Evolutionary conservation across 306 rosid species (phyloP).

Genomic region (Malus asiatica): DNA sequence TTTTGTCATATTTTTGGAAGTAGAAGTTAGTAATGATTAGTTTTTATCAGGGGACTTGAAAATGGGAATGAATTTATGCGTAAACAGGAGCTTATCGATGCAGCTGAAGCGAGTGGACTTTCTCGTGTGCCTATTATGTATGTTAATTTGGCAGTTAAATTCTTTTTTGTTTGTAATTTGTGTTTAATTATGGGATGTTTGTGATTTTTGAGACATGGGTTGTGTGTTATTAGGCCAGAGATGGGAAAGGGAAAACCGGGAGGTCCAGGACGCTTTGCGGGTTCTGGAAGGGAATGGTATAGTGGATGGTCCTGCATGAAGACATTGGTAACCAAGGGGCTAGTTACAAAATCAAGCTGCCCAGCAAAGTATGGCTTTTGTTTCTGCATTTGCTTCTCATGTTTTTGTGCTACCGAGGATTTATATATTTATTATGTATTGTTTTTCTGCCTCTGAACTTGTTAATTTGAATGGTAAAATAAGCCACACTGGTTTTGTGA

Average conservation of each 20-base stretch:
- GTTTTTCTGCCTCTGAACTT: neutral
- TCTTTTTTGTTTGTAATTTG: constrained; percentile 3
- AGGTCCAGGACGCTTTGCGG: constrained; percentile 32
- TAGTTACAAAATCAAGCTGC: constrained; percentile 77
- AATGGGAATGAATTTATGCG: constrained; percentile 76
- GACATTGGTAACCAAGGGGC: constrained; percentile 67
- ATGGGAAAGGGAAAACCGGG: constrained; percentile 68
- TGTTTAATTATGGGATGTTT: neutral
- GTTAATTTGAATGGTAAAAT: neutral
- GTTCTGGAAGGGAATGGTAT: constrained; percentile 78
- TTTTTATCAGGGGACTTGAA: constrained; percentile 55
- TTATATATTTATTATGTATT: neutral
- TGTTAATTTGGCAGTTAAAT: neutral
- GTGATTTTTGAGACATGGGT: constrained; percentile 10
- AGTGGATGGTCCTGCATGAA: constrained; percentile 93
- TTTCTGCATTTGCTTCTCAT: neutral
- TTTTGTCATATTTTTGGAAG: neutral
- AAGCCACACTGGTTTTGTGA: neutral
- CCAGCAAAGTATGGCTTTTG: constrained; percentile 72
- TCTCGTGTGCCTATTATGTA: constrained; percentile 76
- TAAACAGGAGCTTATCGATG: constrained; percentile 86
- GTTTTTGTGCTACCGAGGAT: too few species aligned
- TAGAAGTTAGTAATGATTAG: constrained; percentile 8
- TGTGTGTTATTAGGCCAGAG: constrained; percentile 56
- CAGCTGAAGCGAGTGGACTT: constrained; percentile 90